Conservation (phyloP, 495 filamentous ascomycete species). For the Penicillium simplicissimum region DNA sequence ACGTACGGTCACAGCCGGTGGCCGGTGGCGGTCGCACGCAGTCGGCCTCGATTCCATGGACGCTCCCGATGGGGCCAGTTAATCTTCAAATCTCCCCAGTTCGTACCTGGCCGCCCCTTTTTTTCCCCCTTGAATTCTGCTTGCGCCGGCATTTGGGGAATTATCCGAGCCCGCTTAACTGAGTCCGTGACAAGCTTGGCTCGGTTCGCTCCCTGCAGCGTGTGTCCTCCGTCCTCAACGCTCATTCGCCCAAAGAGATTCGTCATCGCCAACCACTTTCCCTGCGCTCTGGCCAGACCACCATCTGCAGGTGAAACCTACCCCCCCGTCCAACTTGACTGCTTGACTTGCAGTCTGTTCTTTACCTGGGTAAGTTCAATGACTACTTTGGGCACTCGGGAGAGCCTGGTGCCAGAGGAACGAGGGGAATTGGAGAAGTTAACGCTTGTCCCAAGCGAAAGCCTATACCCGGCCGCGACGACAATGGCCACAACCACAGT, state of each 20-base stretch:
- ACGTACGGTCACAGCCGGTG: conserved; percentile 17
- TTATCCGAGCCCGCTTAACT: neutral
- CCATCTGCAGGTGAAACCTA: conserved; percentile 1
- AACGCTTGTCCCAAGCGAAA: conserved; percentile 6
- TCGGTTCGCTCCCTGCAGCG: conserved; percentile 15
- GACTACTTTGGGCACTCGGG: neutral
- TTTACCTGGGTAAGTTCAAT: conserved; percentile 10
- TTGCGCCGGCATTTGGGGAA: neutral
- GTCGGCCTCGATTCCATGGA: conserved; percentile 5
- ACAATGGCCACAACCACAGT: conserved; percentile 48
- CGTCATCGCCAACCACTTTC: conserved; percentile 34
- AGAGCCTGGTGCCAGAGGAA: neutral
- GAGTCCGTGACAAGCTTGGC: neutral
- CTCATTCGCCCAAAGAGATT: conserved; percentile 38
- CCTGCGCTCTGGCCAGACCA: conserved; percentile 4
- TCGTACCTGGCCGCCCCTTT: conserved; percentile 1
- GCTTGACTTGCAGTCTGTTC: conserved; percentile 4
- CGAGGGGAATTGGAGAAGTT: conserved; percentile 3
- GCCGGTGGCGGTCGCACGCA: conserved; percentile 3
- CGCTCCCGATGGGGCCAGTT: conserved; percentile 10
- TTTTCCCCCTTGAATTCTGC: conserved; percentile 4
- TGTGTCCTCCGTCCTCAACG: conserved; percentile 29
- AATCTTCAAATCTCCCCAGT: conserved; percentile 10
- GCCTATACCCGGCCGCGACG: conserved; percentile 2
- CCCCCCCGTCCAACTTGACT: conserved; percentile 2